Conservation (phyloP, 31 red algal species). For the Endocladia muricata region DNA sequence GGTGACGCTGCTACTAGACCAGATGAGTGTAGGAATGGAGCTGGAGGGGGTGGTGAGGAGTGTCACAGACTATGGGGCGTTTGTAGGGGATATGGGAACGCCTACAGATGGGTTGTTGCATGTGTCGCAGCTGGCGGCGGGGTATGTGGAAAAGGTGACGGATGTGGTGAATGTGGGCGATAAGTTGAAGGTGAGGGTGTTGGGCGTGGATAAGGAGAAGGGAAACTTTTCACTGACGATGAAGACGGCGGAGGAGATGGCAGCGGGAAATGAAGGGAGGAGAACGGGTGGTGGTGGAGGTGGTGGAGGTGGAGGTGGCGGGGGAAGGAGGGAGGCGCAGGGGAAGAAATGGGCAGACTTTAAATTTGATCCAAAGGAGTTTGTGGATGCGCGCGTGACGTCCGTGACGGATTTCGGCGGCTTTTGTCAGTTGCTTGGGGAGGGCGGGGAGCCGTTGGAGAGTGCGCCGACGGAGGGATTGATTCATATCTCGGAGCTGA, state of each 20-base stretch:
- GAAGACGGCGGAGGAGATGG: conserved; percentile 41
- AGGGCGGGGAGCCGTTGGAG: conserved; percentile 19
- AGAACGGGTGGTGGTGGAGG: neutral
- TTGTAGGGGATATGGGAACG: conserved; percentile 91
- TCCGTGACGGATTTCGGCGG: conserved; percentile 91
- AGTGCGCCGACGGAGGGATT: conserved; percentile 89
- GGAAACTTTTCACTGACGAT: conserved; percentile 91
- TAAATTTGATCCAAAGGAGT: conserved; percentile 65
- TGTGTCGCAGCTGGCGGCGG: conserved; percentile 82
- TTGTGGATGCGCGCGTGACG: conserved; percentile 84
- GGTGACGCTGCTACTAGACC: conserved; percentile 55
- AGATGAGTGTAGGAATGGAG: conserved; percentile 76
- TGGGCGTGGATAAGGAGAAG: conserved; percentile 65
- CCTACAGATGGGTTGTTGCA: conserved; percentile 94
- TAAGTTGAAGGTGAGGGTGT: conserved; percentile 77
- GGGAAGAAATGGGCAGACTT: conserved; percentile 61
- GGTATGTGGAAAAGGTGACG: conserved; percentile 76
- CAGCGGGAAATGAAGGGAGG: neutral
- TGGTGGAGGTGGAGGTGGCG: conserved; percentile 13
- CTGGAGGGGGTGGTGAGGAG: conserved; percentile 79
- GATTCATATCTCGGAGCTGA: conserved; percentile 93
- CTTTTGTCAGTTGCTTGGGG: conserved; percentile 75
- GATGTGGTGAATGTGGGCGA: conserved; percentile 89
- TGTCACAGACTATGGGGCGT: conserved; percentile 83
- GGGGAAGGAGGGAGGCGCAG: conserved; percentile 13